Base-by-base conservation (phyloP, 2,329 filamentous ascomycete species). In the Trichoderma sp. region DNA sequence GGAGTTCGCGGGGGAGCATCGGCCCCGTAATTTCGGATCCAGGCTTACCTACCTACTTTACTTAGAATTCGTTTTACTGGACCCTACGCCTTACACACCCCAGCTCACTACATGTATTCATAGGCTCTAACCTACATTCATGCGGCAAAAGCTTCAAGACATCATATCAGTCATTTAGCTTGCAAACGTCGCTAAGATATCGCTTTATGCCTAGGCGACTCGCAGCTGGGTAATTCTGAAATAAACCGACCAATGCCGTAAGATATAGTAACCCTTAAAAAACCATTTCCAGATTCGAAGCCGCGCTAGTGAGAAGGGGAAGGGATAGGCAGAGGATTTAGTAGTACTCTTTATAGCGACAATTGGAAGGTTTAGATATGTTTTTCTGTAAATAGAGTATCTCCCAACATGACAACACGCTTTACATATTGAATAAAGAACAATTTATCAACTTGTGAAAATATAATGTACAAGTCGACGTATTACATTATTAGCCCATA, bases 21-120 rank as follows among this genome's bases (percentile, higher is more conserved):
- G 47, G 61, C 31, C 47, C 47, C 61, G 61, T 49, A 64, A 37
- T 55, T 64, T 40, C 61, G 47, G 61, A 64, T 4, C 59, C 19
- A 31, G 29, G 21, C 43, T 52, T 21, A n/a, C n/a, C n/a, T n/a
- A n/a, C n/a, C n/a, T n/a, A 6, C 43, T 52, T 52, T 31, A 27
- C 19, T 1, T 19, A n/a, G 16, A 43, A 43, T 14, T 43, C 19
- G 40, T 43, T 43, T 43, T 10, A 43, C 40, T 43, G 40, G 6
- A n/a, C 1, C 16, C 2, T 16, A 43, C 6, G 16, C 7, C 37
- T 43, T 43, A n/a, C 40, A 43, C 19, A n/a, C 7, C 40, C 40
- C 37, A 43, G 11, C 4, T 31, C 24, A 43, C 2, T 24, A n/a
- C n/a, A n/a, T n/a, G n/a, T n/a, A 43, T 47, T 19, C 3, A 16